Percentiles rank a stretch among this genome's conserved stretches.
Evolutionary conservation across 1,284 basidiomycete genomes (phyloP).

Genomic region (Ganoderma meredithae): DNA sequence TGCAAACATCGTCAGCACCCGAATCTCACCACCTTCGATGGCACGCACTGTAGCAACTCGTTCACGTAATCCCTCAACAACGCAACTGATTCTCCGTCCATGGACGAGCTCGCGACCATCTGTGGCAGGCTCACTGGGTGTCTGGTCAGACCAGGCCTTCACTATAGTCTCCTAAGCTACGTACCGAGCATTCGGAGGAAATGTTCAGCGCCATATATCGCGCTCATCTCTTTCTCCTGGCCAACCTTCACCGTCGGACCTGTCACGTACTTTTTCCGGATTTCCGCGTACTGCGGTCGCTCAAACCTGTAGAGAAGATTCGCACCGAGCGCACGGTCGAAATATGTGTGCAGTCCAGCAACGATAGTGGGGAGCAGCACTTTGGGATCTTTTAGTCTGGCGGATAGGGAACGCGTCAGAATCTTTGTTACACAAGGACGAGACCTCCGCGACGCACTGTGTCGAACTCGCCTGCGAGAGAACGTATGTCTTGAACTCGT

Average conservation of each 20-base stretch:
- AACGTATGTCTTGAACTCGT: conserved; percentile 80
- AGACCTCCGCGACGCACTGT: conserved; percentile 47
- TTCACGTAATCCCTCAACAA: conserved; percentile 91
- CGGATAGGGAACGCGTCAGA: not conserved
- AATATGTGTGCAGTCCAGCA: conserved; percentile 92
- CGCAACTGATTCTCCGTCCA: conserved; percentile 87
- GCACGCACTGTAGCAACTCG: conserved; percentile 84
- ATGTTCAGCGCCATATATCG: conserved; percentile 96
- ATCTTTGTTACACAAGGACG: not conserved
- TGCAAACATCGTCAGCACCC: conserved; percentile 39
- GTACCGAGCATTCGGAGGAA: conserved; percentile 90
- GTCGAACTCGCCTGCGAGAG: conserved; percentile 55
- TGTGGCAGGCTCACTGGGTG: conserved; percentile 70
- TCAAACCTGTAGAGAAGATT: conserved; percentile 96
- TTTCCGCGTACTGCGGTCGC: conserved; percentile 88
- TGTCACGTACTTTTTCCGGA: conserved; percentile 80
- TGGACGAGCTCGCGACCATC: conserved; percentile 90
- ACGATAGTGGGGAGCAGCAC: conserved; percentile 82
- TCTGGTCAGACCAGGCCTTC: conserved; percentile 27
- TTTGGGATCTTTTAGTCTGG: conserved; percentile 68
- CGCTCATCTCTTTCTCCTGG: conserved; percentile 86
- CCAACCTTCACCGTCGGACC: conserved; percentile 73
- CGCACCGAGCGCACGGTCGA: conserved; percentile 90
- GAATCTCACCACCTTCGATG: not conserved
- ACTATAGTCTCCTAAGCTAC: conserved; percentile 37